These are phyloP conservation scores for Podaxis sp. DNA, from an alignment of 768 basidiomycete genomes.

Conservation along the genomic window DNA sequence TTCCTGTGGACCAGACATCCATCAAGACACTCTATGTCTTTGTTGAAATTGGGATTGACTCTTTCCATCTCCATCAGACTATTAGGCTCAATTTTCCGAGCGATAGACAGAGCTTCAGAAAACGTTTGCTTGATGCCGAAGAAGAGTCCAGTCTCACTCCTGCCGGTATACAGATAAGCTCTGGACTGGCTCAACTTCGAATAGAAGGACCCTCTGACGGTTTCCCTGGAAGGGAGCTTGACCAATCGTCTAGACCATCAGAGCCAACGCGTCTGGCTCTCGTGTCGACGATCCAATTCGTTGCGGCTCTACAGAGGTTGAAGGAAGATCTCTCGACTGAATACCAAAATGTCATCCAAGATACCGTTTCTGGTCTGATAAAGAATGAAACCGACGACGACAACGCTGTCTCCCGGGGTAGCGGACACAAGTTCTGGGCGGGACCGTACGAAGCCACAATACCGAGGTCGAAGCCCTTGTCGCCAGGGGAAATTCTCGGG, in stretches of 20 bases:
- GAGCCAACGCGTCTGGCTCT: slow-evolving; percentile 75
- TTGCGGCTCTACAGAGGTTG: slow-evolving; percentile 85
- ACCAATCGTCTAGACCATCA: slow-evolving; percentile 10
- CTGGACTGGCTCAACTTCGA: slow-evolving; percentile 50
- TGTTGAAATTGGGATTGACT: slow-evolving; percentile 95
- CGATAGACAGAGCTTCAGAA: slow-evolving; percentile 63
- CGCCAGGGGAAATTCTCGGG: slow-evolving; percentile 95
- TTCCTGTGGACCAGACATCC: slow-evolving; percentile 91
- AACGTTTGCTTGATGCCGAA: slow-evolving; percentile 60
- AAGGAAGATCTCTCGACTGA: slow-evolving; percentile 71
- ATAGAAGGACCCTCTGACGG: slow-evolving; percentile 48
- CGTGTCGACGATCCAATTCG: slow-evolving; percentile 98
- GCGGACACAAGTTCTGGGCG: slow-evolving; percentile 39
- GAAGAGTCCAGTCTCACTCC: slow-evolving; percentile 42
- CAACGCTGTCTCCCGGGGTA: slow-evolving; percentile 8
- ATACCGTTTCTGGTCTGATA: slow-evolving; percentile 11
- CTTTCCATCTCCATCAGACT: slow-evolving; percentile 76
- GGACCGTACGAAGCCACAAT: slow-evolving; percentile 75
- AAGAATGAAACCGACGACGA: slow-evolving; percentile 12
- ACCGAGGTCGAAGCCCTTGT: slow-evolving; percentile 87
- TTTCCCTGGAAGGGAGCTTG: background rate
- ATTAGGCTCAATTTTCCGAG: slow-evolving; percentile 89
- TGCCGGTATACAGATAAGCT: slow-evolving; percentile 46
- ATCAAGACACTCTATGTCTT: slow-evolving; percentile 98
- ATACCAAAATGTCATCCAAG: slow-evolving; percentile 21